These are phyloP conservation scores for Begonia masoniana DNA, from an alignment of 306 rosid genomes.

Conservation along the genomic window DNA sequence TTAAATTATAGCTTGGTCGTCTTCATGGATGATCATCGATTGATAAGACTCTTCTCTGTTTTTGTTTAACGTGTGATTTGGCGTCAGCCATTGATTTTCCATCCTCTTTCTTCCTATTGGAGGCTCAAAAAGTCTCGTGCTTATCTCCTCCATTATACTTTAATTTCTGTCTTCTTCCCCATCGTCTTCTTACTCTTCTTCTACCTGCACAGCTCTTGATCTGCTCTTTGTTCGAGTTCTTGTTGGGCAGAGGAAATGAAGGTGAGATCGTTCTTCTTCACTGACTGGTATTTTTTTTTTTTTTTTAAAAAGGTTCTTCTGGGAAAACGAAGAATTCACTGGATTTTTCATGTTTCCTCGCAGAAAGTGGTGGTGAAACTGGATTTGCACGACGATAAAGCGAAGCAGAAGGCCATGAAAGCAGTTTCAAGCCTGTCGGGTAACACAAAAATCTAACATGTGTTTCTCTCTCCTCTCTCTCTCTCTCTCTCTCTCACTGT, in stretches of 20 bases:
- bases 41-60: too few species aligned
- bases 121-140: background rate
- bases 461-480: background rate
- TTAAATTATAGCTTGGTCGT: too few species aligned
- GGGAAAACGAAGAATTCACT: background rate
- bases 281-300: too few species aligned
- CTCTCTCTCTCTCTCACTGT: background rate
- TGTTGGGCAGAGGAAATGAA: background rate
- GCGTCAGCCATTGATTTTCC: too few species aligned
- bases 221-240: background rate
- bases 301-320: too few species aligned
- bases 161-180: background rate
- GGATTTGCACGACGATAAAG: slow-evolving; percentile 49
- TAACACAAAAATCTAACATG: slow-evolving; percentile 3
- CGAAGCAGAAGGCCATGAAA: slow-evolving; percentile 61
- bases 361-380: slow-evolving; percentile 70
- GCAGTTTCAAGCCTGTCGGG: slow-evolving; percentile 50
- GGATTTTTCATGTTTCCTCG: slow-evolving; percentile 4
- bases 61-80: too few species aligned
- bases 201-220: background rate
- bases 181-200: background rate
- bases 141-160: background rate
- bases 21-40: too few species aligned
- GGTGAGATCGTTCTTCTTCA: background rate
- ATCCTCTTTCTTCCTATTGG: background rate